Percentiles rank a stretch among this genome's conserved stretches.
These are phyloP conservation scores for Naganishia liquefaciens DNA, from an alignment of 1,284 basidiomycete species.

Conservation along the genomic window DNA sequence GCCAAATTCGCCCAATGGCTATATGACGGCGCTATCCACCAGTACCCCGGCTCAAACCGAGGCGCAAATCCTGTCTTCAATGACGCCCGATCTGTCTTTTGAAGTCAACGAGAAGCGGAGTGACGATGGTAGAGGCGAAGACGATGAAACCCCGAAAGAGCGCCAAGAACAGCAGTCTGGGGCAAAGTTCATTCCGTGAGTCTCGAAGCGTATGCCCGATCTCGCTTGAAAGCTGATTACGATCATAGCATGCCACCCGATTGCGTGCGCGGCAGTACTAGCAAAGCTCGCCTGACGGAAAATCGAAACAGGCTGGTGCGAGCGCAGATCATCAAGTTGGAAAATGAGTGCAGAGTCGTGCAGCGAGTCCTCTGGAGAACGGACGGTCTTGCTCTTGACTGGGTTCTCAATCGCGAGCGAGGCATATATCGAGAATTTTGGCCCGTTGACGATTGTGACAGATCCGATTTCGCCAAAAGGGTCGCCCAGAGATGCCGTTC, in stretches of 20 bases:
- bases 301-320: slow-evolving; percentile 13
- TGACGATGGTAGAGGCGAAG: neutral
- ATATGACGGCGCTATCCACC: neutral
- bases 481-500: slow-evolving; percentile 3
- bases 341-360: slow-evolving; percentile 10
- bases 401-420: slow-evolving; percentile 2
- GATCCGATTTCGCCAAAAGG: slow-evolving; percentile 2
- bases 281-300: neutral
- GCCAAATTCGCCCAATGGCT: neutral
- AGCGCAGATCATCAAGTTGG: slow-evolving; percentile 4
- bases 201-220: neutral
- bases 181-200: slow-evolving; percentile 13
- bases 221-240: neutral
- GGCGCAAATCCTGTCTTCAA: slow-evolving; percentile 2
- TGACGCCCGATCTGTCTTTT: neutral
- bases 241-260: slow-evolving; percentile 8
- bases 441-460: slow-evolving; percentile 2
- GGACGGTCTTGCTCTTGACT: slow-evolving; percentile 19
- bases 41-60: neutral
- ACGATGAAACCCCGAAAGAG: neutral
- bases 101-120: slow-evolving; percentile 15
- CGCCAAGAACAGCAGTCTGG: slow-evolving; percentile 1
- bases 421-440: slow-evolving; percentile 21
- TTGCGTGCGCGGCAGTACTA: neutral
- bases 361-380: slow-evolving; percentile 15